Evolutionary conservation across 2,329 filamentous ascomycete genomes (phyloP).

Genomic region (Trichoderma simmonsii): DNA sequence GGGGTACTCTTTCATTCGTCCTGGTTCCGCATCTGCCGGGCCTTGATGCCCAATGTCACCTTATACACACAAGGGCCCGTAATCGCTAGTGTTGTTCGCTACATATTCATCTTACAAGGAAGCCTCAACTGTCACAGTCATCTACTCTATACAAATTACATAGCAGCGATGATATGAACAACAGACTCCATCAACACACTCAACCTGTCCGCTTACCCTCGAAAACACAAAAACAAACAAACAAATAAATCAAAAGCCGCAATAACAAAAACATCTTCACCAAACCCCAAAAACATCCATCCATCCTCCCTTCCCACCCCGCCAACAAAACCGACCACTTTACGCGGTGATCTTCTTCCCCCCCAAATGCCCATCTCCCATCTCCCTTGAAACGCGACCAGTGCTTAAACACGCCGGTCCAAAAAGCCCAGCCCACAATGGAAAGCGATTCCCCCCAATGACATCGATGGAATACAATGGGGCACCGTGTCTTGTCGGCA

Average conservation of each 20-base stretch:
- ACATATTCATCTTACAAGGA: not conserved
- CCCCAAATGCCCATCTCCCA: not conserved
- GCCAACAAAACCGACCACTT: not conserved
- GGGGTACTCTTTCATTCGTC: not conserved
- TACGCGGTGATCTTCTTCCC: not conserved
- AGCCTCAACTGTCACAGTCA: not conserved
- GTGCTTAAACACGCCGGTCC: not conserved
- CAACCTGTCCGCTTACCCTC: not conserved
- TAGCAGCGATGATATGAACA: not conserved
- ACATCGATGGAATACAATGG: not conserved
- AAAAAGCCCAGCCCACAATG: not conserved
- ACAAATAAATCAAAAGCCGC: not conserved
- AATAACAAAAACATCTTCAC: not conserved
- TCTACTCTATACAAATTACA: not conserved
- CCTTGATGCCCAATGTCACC: not conserved
- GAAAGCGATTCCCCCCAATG: not conserved
- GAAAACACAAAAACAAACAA: not conserved
- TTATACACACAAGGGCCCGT: not conserved
- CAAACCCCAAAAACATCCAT: not conserved
- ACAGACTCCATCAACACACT: not conserved
- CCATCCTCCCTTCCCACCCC: not conserved
- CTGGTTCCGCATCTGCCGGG: not conserved
- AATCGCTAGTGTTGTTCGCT: not conserved
- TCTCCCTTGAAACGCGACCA: slow-evolving; percentile 6
- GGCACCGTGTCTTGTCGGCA: not conserved